Evolutionary conservation across 2,329 filamentous ascomycete species (phyloP), one percentile per base, ranked within the genome.

Genomic region (Stachybotrys chlorohalonatus): DNA sequence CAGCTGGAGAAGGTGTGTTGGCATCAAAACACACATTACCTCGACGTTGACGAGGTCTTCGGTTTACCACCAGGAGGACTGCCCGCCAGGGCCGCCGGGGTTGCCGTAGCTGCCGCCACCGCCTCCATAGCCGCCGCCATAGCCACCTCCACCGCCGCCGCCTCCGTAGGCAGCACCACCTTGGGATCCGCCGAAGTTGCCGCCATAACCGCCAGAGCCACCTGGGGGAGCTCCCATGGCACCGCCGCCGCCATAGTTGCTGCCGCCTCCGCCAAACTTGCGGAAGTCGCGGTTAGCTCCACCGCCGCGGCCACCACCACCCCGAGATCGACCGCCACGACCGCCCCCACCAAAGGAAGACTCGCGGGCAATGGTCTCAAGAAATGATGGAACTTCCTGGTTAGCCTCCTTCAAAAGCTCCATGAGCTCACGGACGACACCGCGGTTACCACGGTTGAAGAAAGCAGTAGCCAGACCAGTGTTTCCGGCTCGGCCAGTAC

Each of bases 381-480:
- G 82, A 84, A 97, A 99, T 51, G 81, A 71, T 36, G 94, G 94
- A 59, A 97, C 84, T 68, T 99, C 94, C 74, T 99, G 94, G 78
- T 99, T 95, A 62, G 94, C 94, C 74, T 99, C 94, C 81, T 97
- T 97, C 63, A 99, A 83, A 31, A 99, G 85, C n/a, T 99, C 94
- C 64, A 99, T 83, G 58, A 99, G 85, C 66, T 97, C 94, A 63
- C 94, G 89, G 60, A 97, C 94, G 63, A 99, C 90, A 75, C 94
- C 94, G 66, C 94, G 90, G 82, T 99, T 99, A 68, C 93, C 93
- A 70, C 94, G 93, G 84, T 99, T 99, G 87, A 99, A 97, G 83
- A 99, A 99, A 55, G 94, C 94, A 64, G 94, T 99, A 6, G 94
- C 90, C 63, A 96, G 86, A 87, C 94, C 94, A 66, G 93, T 97